Evolutionary conservation across 2,329 filamentous ascomycete genomes (phyloP).

Genomic region (Scedosporium aurantiacum): DNA sequence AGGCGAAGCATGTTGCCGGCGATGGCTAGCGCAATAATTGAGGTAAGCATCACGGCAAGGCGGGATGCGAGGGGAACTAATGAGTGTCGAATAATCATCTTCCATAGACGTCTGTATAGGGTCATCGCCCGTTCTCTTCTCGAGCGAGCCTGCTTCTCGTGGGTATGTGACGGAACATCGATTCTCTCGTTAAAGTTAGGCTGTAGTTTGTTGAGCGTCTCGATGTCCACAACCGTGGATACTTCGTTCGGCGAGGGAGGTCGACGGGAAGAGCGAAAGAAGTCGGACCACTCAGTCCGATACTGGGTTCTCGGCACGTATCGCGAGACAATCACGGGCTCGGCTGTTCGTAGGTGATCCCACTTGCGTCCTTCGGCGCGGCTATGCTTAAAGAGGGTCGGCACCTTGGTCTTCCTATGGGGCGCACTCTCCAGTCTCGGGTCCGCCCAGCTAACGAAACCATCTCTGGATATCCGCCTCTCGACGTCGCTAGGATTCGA

Average conservation of each 20-base stretch:
- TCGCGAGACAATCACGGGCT: conserved; percentile 46
- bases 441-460: conserved; percentile 23
- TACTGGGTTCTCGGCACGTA: conserved; percentile 23
- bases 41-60: conserved; percentile 71
- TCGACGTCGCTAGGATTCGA: conserved; percentile 25
- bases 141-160: conserved; percentile 12
- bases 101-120: conserved; percentile 49
- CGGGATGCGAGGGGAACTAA: conserved; percentile 80
- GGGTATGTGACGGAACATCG: conserved; percentile 5
- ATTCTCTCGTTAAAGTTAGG: conserved; percentile 30
- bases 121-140: conserved; percentile 19
- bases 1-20: conserved; percentile 62
- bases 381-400: conserved; percentile 35
- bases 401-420: conserved; percentile 25
- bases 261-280: conserved; percentile 42
- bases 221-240: conserved; percentile 35
- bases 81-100: conserved; percentile 64
- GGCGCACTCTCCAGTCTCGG: conserved; percentile 23
- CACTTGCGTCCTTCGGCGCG: conserved; percentile 41
- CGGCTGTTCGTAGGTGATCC: conserved; percentile 48
- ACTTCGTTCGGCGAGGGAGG: conserved; percentile 35
- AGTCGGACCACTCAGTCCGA: conserved; percentile 36
- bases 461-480: conserved; percentile 35
- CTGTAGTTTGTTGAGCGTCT: conserved; percentile 33
- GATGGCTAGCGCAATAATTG: conserved; percentile 68